Base-by-base conservation (phyloP, 306 rosid genomes). In the Betula pendula region DNA sequence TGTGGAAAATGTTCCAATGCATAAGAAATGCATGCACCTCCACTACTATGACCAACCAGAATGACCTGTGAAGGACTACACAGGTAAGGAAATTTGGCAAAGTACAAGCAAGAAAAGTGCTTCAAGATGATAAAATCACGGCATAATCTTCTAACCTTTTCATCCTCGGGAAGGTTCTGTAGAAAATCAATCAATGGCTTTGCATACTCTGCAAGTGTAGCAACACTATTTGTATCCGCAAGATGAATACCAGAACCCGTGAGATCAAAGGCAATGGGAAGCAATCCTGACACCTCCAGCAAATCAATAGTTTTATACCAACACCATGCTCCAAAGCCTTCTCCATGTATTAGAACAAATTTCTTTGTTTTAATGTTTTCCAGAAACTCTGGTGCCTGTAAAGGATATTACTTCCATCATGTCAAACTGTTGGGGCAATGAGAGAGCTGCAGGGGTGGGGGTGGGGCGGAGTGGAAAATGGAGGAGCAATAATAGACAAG, bases 291-390 rank as follows among this genome's bases (percentile, higher is more conserved):
- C 85, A 92, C 97, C 85, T 95, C 97, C 55, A 95, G 90, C 65
- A 85, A 84, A 67, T 96, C 86, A 73, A 95, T 86, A 24, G 96
- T 92, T 83, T 92, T 95, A 84, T 95, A 95, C 97, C 98, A 95
- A 82, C 97, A 95, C 98, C 98, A 95, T 52, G 98, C 97, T 76
- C 98, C 98, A 80, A 92, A 95, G 53, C 98, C 98, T 87, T 90
- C 97, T 60, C 98, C 98, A 22, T 95, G 97, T 78, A 95, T 76
- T 60, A 95, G 85, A 68, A 95, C 72, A 79, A 95, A 67, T 71
- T 90, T 95, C 80, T 90, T 95, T 43, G 79, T 81, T 60, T 81
- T 87, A 48, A 92, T 68, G 73, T 83, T 90, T 77, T 85, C 97
- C 82, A 89, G 91, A 78, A 62, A 10, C 29, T 87, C 92, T 8